Base-by-base conservation (phyloP, 805 yeast genomes). In the Saccharomycopsis amapae region DNA sequence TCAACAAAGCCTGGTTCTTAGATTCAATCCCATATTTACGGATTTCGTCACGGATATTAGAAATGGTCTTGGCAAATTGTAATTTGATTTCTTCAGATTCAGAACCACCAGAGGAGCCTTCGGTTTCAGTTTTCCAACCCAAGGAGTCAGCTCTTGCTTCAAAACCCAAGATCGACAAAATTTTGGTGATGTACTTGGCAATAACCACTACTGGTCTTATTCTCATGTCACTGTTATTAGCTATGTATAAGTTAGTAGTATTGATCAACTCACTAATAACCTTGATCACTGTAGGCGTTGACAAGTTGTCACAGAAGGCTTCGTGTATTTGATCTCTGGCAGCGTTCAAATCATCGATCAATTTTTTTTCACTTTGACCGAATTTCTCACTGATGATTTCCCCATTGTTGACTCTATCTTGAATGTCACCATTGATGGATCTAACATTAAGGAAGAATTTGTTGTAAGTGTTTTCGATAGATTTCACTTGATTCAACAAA, bases 391-490 rank as follows among this genome's bases (percentile, higher is more conserved):
- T 72, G 6, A 83, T 67, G 42, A 71, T 66, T 33, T 60, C 68
- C 25, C 78, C 82, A 4, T 66, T 59, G 34, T 64, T 68, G 3
- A 76, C 55, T 42, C 63, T 62, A 54, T 77, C 79, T 33, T 67
- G 73, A 56, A 76, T 71, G 57, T 89, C 96, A 37, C 72, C 64
- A 45, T 76, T 73, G 53, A 87, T 69, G 3, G 97, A 97, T 55
- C 95, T 75, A n/a, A 87, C 81, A 44, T 77, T 86, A 36, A 81
- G 78, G 72, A 93, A 93, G 61, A 85, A 90, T 61, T 88, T 93
- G 53, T 78, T 78, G 42, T 88, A 62, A 1, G 88, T 64, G 3
- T 82, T 68, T 65, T 93, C 97, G 37, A 76, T 67, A 2, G 89
- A 69, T 63, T 73, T 79, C 23, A 86, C 95, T 61, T 90, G 96